A percentile compares a stretch with the other conserved stretches of the same genome.
Evolutionary conservation across 768 basidiomycete species (phyloP).

Genomic region (Gloeostereum incarnatum): DNA sequence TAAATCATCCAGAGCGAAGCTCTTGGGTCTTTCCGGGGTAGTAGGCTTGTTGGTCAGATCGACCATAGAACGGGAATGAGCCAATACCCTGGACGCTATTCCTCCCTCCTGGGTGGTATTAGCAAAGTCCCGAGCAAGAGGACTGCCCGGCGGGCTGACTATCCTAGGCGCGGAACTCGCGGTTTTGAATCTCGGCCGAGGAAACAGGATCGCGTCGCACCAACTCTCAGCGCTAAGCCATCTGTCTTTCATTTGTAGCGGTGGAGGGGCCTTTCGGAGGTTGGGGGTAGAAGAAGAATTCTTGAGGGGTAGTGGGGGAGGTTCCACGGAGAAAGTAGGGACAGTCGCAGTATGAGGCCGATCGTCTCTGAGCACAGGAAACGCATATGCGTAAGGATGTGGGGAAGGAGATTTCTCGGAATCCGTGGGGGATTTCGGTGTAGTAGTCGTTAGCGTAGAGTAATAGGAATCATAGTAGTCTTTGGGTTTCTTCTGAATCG

Average conservation of each 20-base stretch:
- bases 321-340: conserved; percentile 2
- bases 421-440: conserved; percentile 7
- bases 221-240: conserved; percentile 73
- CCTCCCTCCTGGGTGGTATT: conserved; percentile 12
- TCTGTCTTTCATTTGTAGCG: conserved; percentile 35
- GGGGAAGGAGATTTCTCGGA: conserved; percentile 17
- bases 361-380: conserved; percentile 17
- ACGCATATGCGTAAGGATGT: conserved; percentile 46
- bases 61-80: conserved; percentile 36
- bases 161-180: conserved; percentile 19
- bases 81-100: conserved; percentile 35
- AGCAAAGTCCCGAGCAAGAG: conserved; percentile 17
- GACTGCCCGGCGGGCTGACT: conserved; percentile 42
- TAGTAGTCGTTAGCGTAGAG: conserved; percentile 20
- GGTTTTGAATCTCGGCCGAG: conserved; percentile 60
- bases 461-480: conserved; percentile 48
- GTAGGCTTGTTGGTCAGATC: conserved; percentile 18
- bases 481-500: conserved; percentile 14
- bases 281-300: conserved; percentile 61
- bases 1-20: conserved; percentile 52
- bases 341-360: not conserved
- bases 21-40: conserved; percentile 37
- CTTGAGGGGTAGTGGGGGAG: conserved; percentile 24
- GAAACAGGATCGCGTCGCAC: conserved; percentile 75
- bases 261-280: conserved; percentile 23